phyloP scores from a whole-genome alignment of 768 basidiomycete species.

The Mycena filopes region DNA sequence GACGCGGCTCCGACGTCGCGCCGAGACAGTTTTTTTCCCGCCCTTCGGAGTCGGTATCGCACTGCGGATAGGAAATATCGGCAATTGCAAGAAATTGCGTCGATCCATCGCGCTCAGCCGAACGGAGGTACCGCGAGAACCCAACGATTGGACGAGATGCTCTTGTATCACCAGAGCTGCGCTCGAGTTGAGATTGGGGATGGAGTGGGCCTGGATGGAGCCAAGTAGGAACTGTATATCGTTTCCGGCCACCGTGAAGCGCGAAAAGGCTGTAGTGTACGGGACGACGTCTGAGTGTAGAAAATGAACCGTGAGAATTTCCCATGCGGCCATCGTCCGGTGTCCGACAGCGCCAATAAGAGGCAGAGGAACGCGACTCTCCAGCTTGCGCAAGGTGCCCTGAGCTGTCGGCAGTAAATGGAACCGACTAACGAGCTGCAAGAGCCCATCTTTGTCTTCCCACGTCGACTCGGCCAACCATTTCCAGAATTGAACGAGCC shows the following conservation, averaged over 20 bases:
- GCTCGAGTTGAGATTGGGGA: slow-evolving; percentile 2
- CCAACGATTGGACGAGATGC: slow-evolving; percentile 25
- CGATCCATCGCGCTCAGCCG: neutral
- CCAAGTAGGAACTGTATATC: slow-evolving; percentile 18
- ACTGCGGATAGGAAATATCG: slow-evolving; percentile 34
- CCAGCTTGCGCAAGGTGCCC: slow-evolving; percentile 25
- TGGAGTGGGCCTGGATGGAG: slow-evolving; percentile 10
- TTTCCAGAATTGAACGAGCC: slow-evolving; percentile 41
- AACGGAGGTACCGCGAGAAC: neutral
- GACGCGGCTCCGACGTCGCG: slow-evolving; percentile 15
- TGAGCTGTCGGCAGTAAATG: slow-evolving; percentile 35
- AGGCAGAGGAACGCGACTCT: slow-evolving; percentile 24
- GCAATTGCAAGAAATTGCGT: slow-evolving; percentile 25
- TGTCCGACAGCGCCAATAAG: neutral
- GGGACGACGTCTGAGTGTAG: slow-evolving; percentile 30
- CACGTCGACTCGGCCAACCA: slow-evolving; percentile 32
- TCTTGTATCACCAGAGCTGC: slow-evolving; percentile 25
- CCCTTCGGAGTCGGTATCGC: slow-evolving; percentile 4
- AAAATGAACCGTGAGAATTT: slow-evolving; percentile 33
- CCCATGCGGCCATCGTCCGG: slow-evolving; percentile 19
- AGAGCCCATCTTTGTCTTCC: slow-evolving; percentile 14
- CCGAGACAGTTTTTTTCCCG: slow-evolving; percentile 13
- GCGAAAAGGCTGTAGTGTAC: neutral
- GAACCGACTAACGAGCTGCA: slow-evolving; percentile 20
- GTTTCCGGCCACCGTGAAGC: neutral